Evolutionary conservation across 306 rosid genomes (phyloP).

Genomic region (Pyrus betulifolia): DNA sequence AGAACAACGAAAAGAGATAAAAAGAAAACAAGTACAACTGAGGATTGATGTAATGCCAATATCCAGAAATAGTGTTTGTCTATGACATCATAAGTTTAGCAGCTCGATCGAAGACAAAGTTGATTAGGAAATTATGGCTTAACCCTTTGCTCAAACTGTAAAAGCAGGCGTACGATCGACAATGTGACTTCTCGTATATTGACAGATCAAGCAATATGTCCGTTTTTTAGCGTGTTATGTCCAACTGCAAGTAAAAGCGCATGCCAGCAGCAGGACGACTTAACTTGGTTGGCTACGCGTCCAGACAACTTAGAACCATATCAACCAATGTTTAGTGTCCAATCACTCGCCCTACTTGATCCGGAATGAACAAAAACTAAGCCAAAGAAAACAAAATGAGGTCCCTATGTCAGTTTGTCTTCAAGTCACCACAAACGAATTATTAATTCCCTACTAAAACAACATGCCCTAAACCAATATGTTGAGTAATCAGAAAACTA

Average conservation of each 20-base stretch:
- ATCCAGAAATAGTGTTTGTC: constrained; percentile 3
- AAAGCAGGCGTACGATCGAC: not conserved
- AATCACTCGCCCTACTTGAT: not conserved
- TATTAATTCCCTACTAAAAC: not conserved
- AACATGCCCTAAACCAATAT: not conserved
- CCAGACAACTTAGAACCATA: not conserved
- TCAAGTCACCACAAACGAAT: not conserved
- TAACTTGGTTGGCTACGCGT: not conserved
- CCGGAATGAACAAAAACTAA: not conserved
- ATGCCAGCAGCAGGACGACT: not conserved
- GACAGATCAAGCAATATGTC: not conserved
- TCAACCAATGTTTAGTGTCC: not conserved
- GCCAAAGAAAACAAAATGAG: not conserved
- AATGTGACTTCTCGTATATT: not conserved
- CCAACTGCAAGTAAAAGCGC: not conserved
- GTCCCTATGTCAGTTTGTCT: not conserved
- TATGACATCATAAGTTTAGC: not conserved
- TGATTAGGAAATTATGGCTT: not conserved
- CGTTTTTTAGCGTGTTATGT: not conserved
- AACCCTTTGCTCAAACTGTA: not conserved
- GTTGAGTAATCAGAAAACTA: not conserved
- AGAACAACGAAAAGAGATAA: not conserved
- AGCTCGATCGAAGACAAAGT: not conserved
- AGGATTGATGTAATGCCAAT: not conserved
- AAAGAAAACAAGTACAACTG: not conserved